Percentiles rank a stretch among this genome's conserved stretches.
Conservation (phyloP, 306 rosid species). For the Quercus alba region DNA sequence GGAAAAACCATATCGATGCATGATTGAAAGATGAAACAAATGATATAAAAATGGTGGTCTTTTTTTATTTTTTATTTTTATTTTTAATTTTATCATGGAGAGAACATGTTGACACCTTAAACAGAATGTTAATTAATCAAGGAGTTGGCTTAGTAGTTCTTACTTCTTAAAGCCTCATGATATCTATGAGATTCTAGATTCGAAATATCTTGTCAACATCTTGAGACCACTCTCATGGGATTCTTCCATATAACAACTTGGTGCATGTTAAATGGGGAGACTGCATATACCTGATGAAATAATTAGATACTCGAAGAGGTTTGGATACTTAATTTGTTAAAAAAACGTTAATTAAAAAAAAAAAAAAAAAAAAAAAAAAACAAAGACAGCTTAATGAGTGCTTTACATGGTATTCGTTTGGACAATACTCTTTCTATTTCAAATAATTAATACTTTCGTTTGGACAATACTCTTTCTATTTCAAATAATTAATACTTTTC, state of each 20-base stretch:
- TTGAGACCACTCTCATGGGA: no score
- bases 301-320: no score
- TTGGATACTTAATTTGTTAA: rapidly evolving
- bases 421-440: neutral
- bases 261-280: no score
- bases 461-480: neutral
- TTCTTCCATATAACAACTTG: no score
- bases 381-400: neutral
- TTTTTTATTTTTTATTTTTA: no score
- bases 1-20: no score
- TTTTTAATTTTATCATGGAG: neutral
- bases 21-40: neutral
- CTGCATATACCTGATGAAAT: rapidly evolving
- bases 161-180: rapidly evolving
- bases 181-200: no score
- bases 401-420: constrained; percentile 1
- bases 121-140: no score
- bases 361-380: no score
- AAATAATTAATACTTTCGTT: neutral
- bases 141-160: no score
- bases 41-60: neutral
- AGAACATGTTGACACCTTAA: neutral
- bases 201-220: no score
- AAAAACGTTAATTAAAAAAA: no score
- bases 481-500: neutral